A percentile compares a stretch with the other conserved stretches of the same genome.
Evolutionary conservation across 331 rosid species (phyloP).

Genomic region (Saraca asoca): DNA sequence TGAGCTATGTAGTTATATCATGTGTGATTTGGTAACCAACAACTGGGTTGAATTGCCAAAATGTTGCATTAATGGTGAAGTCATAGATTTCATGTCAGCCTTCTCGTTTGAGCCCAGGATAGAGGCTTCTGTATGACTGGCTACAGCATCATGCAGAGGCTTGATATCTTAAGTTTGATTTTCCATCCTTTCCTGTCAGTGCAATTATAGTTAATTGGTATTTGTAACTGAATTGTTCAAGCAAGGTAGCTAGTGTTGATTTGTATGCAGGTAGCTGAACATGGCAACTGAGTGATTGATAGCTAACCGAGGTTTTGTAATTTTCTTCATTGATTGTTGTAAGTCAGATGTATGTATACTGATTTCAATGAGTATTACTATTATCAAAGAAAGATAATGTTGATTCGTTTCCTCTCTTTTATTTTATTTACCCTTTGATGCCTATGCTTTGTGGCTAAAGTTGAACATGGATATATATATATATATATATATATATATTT

Average conservation of each 20-base stretch:
- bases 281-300: constrained; percentile 42
- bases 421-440: too few relatives aligned
- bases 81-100: constrained; percentile 84
- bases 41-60: constrained; percentile 77
- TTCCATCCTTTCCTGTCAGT: constrained; percentile 26
- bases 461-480: too few relatives aligned
- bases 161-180: constrained; percentile 6
- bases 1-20: constrained; percentile 56
- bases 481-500: too few relatives aligned
- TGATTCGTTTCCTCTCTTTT: too few relatives aligned
- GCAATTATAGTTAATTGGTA: neutral
- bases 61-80: constrained; percentile 66
- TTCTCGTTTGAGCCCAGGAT: constrained; percentile 91
- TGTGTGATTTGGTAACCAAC: constrained; percentile 64
- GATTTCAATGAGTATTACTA: too few relatives aligned
- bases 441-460: too few relatives aligned
- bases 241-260: constrained; percentile 41
- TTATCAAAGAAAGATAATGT: too few relatives aligned
- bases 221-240: constrained; percentile 34
- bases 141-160: neutral
- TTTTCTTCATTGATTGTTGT: constrained; percentile 24
- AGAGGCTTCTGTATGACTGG: constrained; percentile 65
- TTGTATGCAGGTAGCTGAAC: constrained; percentile 26
- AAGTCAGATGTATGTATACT: constrained; percentile 5
- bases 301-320: constrained; percentile 34